phyloP scores from a whole-genome alignment of 164 flowering plant species.

The Vitis rupestris region DNA sequence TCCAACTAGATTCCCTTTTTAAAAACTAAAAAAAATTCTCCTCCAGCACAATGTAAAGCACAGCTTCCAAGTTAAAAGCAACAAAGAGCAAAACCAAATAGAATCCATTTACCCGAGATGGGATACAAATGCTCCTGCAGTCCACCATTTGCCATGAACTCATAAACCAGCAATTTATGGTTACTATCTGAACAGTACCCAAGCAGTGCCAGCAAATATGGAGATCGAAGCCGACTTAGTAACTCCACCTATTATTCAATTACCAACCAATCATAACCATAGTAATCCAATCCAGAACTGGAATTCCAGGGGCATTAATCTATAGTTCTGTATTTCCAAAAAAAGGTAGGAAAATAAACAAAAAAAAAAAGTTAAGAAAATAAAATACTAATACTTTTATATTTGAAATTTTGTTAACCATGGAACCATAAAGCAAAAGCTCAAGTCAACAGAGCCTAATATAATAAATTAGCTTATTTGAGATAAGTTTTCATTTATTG shows the following conservation, averaged over 20 bases:
- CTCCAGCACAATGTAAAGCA: too few species aligned
- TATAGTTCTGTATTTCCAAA: too few species aligned
- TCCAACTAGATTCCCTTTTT: background rate
- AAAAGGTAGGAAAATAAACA: too few species aligned
- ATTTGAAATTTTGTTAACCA: too few species aligned
- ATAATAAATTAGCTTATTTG: too few species aligned
- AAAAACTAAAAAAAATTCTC: background rate
- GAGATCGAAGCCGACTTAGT: conserved; percentile 72
- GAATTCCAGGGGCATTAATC: too few species aligned
- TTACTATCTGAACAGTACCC: conserved; percentile 79
- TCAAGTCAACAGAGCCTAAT: too few species aligned
- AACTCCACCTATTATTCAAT: conserved; percentile 66
- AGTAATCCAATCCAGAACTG: too few species aligned
- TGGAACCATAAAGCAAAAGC: too few species aligned
- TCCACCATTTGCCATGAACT: conserved; percentile 92
- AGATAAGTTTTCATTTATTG: too few species aligned
- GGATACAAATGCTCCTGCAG: conserved; percentile 92
- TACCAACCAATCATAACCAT: background rate
- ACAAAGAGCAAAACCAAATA: background rate
- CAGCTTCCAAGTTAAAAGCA: background rate
- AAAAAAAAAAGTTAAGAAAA: too few species aligned
- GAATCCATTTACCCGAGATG: conserved; percentile 39
- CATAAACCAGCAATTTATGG: conserved; percentile 84
- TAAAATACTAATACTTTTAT: too few species aligned
- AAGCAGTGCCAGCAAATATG: conserved; percentile 76